These are phyloP conservation scores for Tephrocybe sp. DNA, from an alignment of 768 basidiomycete species.

Conservation along the genomic window DNA sequence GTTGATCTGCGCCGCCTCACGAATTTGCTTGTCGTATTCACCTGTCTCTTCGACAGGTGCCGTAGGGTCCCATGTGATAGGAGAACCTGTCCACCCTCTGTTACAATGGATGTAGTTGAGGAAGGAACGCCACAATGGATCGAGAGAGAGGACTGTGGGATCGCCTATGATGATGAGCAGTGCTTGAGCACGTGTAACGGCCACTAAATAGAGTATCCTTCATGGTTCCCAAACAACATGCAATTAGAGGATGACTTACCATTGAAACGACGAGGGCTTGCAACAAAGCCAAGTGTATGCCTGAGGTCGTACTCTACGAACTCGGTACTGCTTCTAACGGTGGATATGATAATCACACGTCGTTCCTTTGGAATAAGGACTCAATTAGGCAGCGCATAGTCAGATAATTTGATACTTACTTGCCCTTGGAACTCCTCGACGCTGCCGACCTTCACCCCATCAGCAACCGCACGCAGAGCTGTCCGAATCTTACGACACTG, in stretches of 20 bases:
- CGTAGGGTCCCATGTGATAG: constrained; percentile 33
- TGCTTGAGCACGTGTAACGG: constrained; percentile 63
- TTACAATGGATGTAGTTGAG: constrained; percentile 49
- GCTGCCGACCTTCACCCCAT: constrained; percentile 55
- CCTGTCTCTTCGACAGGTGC: constrained; percentile 19
- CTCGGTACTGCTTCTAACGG: constrained; percentile 52
- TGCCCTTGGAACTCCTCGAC: constrained; percentile 74
- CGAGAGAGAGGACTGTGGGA: constrained; percentile 52
- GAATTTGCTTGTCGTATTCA: constrained; percentile 20
- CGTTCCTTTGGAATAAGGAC: constrained; percentile 46
- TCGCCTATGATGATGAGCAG: constrained; percentile 64
- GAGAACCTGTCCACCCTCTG: constrained; percentile 52
- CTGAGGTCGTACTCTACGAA: constrained; percentile 48
- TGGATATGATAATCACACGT: constrained; percentile 55
- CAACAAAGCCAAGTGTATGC: constrained; percentile 59
- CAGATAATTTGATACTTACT: constrained; percentile 26
- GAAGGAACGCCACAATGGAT: constrained; percentile 59
- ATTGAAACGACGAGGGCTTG: constrained; percentile 54
- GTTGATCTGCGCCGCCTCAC: constrained; percentile 24
- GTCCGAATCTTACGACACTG: constrained; percentile 53
- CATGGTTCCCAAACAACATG: neutral
- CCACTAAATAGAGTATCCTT: constrained; percentile 37
- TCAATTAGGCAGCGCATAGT: constrained; percentile 17
- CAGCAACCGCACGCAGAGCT: constrained; percentile 29
- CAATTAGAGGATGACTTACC: constrained; percentile 42